Percentiles rank a stretch among this genome's conserved stretches.
Evolutionary conservation across 2,329 filamentous ascomycete genomes (phyloP).

Genomic region (Xylaria sp.): DNA sequence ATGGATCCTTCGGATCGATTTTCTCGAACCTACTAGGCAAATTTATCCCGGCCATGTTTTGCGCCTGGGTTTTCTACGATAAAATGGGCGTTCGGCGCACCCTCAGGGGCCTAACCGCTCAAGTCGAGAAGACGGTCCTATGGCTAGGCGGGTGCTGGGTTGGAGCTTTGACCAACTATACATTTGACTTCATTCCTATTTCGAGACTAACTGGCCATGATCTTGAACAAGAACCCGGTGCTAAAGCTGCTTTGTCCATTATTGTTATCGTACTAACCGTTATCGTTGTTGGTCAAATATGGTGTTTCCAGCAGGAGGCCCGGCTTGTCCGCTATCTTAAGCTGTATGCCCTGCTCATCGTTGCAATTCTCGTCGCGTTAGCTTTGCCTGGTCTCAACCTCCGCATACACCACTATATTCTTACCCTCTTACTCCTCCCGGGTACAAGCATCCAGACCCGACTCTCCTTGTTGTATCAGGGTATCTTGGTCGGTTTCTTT

Average conservation of each 20-base stretch:
- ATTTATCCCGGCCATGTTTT: constrained; percentile 87
- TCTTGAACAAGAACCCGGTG: constrained; percentile 87
- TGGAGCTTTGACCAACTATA: constrained; percentile 92
- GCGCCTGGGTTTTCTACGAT: constrained; percentile 86
- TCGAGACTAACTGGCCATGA: constrained; percentile 92
- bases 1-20: constrained; percentile 74
- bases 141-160: constrained; percentile 94
- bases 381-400: constrained; percentile 80
- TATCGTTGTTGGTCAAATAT: constrained; percentile 81
- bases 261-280: constrained; percentile 77
- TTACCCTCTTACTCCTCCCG: constrained; percentile 85
- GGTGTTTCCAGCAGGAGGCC: constrained; percentile 86
- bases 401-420: constrained; percentile 91
- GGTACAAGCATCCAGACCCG: constrained; percentile 91
- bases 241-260: constrained; percentile 81
- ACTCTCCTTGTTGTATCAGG: constrained; percentile 86
- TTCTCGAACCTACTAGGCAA: constrained; percentile 83
- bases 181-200: constrained; percentile 93
- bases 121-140: constrained; percentile 88
- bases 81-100: constrained; percentile 81
- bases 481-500: constrained; percentile 88
- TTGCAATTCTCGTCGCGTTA: constrained; percentile 75
- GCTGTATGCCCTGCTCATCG: constrained; percentile 77
- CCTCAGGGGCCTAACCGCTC: constrained; percentile 78
- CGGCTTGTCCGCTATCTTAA: constrained; percentile 81